These are phyloP conservation scores for Pelagophyceae sp. DNA, from an alignment of 352 stramenopile species.

Conservation along the genomic window DNA sequence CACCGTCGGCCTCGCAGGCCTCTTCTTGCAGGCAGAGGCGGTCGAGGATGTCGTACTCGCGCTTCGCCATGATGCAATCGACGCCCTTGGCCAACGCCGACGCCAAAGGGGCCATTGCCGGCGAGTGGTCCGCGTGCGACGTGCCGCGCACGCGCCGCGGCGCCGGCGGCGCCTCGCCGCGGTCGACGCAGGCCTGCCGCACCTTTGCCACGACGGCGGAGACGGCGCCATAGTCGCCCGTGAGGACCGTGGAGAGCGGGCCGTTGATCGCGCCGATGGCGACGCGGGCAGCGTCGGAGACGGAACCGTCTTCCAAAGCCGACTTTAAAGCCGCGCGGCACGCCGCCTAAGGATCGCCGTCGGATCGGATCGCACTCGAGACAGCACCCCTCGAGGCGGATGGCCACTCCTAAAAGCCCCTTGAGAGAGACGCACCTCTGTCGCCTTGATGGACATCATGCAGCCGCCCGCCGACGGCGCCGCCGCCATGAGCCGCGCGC, in stretches of 20 bases:
- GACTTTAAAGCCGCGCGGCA: too few relatives aligned
- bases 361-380: neutral
- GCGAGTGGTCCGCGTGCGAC: slow-evolving; percentile 15
- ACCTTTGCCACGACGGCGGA: slow-evolving; percentile 5
- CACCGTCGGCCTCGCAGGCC: too few relatives aligned
- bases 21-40: too few relatives aligned
- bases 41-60: too few relatives aligned
- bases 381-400: too few relatives aligned
- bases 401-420: too few relatives aligned
- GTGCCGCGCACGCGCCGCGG: neutral
- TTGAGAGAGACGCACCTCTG: too few relatives aligned
- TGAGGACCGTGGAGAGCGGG: slow-evolving; percentile 3
- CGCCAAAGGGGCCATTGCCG: neutral
- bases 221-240: neutral
- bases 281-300: neutral
- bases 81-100: neutral
- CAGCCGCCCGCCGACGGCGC: neutral
- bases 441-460: slow-evolving; percentile 11
- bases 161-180: too few relatives aligned
- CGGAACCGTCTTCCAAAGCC: too few relatives aligned
- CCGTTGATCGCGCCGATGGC: slow-evolving; percentile 4
- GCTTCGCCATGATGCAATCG: neutral
- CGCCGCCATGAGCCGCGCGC: slow-evolving; percentile 5
- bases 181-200: neutral
- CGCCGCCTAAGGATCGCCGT: neutral